phyloP scores from a whole-genome alignment of 1,139 yeast genomes.

The Taphrina betulina region DNA sequence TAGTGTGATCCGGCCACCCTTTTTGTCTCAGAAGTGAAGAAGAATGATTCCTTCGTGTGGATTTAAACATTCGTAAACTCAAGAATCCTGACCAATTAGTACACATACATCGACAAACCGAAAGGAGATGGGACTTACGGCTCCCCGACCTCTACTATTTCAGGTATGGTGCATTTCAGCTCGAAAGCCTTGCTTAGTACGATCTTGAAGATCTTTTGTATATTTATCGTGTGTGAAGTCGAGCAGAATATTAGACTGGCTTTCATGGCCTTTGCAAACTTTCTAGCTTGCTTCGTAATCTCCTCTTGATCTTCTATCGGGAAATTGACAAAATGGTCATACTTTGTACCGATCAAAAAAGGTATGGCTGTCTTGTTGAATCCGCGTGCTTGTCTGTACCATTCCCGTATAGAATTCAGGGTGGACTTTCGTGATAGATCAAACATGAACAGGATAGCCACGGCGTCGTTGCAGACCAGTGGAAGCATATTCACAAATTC shows the following conservation, averaged over 20 bases:
- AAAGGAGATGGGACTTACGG: slow-evolving; percentile 49
- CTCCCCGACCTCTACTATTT: slow-evolving; percentile 44
- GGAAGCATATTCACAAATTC: slow-evolving; percentile 97
- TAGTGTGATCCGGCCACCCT: too few species aligned
- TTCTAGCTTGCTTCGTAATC: slow-evolving; percentile 78
- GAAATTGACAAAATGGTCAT: slow-evolving; percentile 71
- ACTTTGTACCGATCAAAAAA: slow-evolving; percentile 88
- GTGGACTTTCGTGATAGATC: slow-evolving; percentile 87
- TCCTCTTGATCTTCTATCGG: slow-evolving; percentile 81
- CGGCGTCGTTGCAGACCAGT: slow-evolving; percentile 88
- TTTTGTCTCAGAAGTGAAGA: too few species aligned
- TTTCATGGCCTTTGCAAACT: slow-evolving; percentile 87
- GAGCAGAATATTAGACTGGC: slow-evolving; percentile 90
- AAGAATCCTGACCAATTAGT: slow-evolving; percentile 47
- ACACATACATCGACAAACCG: neutral
- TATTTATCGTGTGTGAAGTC: slow-evolving; percentile 87
- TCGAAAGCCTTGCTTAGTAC: slow-evolving; percentile 91
- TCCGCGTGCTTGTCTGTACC: slow-evolving; percentile 93
- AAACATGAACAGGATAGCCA: slow-evolving; percentile 87
- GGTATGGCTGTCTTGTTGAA: slow-evolving; percentile 90
- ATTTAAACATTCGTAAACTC: slow-evolving; percentile 51
- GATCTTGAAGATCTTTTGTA: slow-evolving; percentile 89
- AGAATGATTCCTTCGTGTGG: neutral
- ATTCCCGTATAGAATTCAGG: slow-evolving; percentile 80
- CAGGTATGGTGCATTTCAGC: slow-evolving; percentile 77